Evolutionary conservation across 176 grass and related monocot genomes (phyloP).

Genomic region (Tuctoria greenei): DNA sequence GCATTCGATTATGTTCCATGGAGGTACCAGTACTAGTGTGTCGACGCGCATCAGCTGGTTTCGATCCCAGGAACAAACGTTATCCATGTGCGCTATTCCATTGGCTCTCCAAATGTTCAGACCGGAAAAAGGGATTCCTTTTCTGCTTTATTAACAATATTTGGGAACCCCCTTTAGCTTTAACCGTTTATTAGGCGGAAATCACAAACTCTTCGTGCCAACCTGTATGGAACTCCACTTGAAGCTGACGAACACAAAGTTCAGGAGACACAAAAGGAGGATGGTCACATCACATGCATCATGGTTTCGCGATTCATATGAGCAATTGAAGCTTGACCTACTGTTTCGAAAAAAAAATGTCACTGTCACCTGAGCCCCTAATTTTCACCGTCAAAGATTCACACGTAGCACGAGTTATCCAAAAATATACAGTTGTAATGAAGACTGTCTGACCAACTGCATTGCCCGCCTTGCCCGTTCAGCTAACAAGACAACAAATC

Average conservation of each 20-base stretch:
- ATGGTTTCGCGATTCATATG: constrained; percentile 18
- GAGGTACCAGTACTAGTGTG: not conserved
- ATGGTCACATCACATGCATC: not conserved
- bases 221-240: constrained; percentile 17
- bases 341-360: too few relatives aligned
- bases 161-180: not conserved
- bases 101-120: not conserved
- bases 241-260: not conserved
- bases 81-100: constrained; percentile 36
- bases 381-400: constrained; percentile 8
- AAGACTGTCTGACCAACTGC: not conserved
- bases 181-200: constrained; percentile 39
- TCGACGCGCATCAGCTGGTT: constrained; percentile 2
- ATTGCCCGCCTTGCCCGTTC: not conserved
- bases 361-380: constrained; percentile 17
- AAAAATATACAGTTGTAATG: not conserved
- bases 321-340: not conserved
- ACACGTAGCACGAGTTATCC: not conserved
- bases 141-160: not conserved
- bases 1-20: not conserved
- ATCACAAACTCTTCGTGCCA: constrained; percentile 6
- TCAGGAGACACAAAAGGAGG: not conserved
- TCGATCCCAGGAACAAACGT: constrained; percentile 12
- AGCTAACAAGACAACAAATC: not conserved
- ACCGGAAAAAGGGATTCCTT: not conserved